Conservation (phyloP, 495 filamentous ascomycete genomes). For the Aspergillus biplanus region DNA sequence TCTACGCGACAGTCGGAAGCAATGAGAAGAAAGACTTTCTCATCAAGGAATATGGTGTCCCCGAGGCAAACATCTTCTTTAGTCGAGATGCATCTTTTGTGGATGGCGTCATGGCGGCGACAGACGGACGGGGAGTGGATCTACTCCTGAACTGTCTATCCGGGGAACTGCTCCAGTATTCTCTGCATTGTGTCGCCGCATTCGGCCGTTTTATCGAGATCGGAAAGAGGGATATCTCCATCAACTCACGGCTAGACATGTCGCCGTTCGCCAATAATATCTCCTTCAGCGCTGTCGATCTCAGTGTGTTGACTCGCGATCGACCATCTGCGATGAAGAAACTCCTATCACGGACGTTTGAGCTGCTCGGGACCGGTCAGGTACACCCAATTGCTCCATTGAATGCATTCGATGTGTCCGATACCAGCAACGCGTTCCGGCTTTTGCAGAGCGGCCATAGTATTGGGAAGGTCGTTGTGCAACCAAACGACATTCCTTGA, state of each 20-base stretch:
- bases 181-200: slow-evolving; percentile 51
- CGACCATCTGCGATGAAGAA: not conserved
- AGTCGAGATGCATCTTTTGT: slow-evolving; percentile 50
- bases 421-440: slow-evolving; percentile 56
- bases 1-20: slow-evolving; percentile 52
- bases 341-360: not conserved
- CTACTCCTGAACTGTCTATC: slow-evolving; percentile 54
- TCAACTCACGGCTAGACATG: slow-evolving; percentile 8
- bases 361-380: not conserved
- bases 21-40: slow-evolving; percentile 45
- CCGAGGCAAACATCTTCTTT: slow-evolving; percentile 49
- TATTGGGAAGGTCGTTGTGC: slow-evolving; percentile 60
- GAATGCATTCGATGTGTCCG: slow-evolving; percentile 20
- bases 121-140: slow-evolving; percentile 56
- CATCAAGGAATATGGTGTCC: slow-evolving; percentile 37
- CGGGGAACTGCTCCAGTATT: slow-evolving; percentile 45
- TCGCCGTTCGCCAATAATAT: not conserved
- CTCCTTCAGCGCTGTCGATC: slow-evolving; percentile 5
- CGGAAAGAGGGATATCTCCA: slow-evolving; percentile 2
- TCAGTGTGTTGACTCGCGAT: slow-evolving; percentile 1
- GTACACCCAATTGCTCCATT: not conserved
- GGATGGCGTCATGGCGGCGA: slow-evolving; percentile 50
- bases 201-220: slow-evolving; percentile 34
- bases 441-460: slow-evolving; percentile 54
- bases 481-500: slow-evolving; percentile 11